A percentile compares a stretch with the other conserved stretches of the same genome.
These are phyloP conservation scores for Clavispora fructus DNA, from an alignment of 805 yeast genomes.

Conservation along the genomic window DNA sequence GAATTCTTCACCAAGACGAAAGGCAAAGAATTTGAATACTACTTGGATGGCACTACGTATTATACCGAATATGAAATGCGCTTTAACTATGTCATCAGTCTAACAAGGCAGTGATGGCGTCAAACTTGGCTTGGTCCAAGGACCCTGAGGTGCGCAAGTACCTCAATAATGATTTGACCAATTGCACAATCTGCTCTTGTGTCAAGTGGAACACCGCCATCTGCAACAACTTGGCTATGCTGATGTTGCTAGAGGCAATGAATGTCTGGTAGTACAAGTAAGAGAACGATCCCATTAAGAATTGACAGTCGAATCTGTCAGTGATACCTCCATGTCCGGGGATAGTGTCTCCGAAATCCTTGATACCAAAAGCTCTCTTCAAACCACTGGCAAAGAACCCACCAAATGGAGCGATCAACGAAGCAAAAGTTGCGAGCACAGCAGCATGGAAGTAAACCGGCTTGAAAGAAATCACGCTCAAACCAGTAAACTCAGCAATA, in stretches of 20 bases:
- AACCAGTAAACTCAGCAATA: conserved; percentile 43
- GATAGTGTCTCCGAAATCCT: conserved; percentile 96
- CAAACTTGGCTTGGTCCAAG: conserved; percentile 24
- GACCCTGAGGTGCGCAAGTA: conserved; percentile 40
- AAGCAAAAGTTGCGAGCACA: conserved; percentile 87
- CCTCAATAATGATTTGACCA: conserved; percentile 54
- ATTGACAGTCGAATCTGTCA: conserved; percentile 96
- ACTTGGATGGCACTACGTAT: background rate
- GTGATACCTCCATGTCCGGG: conserved; percentile 99
- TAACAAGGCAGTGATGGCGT: conserved; percentile 26
- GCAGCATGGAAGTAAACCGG: conserved; percentile 91
- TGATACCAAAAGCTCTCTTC: conserved; percentile 91
- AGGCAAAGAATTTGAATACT: background rate
- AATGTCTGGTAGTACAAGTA: conserved; percentile 92
- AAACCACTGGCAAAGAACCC: conserved; percentile 98
- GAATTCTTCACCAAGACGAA: background rate
- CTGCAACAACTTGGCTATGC: conserved; percentile 72
- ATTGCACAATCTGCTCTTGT: conserved; percentile 56
- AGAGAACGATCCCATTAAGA: conserved; percentile 93
- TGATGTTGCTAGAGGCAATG: conserved; percentile 65
- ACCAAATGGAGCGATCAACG: conserved; percentile 96
- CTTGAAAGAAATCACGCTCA: conserved; percentile 55
- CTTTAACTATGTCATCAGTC: conserved; percentile 8
- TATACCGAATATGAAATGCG: background rate
- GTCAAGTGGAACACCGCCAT: conserved; percentile 66